phyloP scores from a whole-genome alignment of 2,329 filamentous ascomycete genomes.

The Fusarium zealandicum region DNA sequence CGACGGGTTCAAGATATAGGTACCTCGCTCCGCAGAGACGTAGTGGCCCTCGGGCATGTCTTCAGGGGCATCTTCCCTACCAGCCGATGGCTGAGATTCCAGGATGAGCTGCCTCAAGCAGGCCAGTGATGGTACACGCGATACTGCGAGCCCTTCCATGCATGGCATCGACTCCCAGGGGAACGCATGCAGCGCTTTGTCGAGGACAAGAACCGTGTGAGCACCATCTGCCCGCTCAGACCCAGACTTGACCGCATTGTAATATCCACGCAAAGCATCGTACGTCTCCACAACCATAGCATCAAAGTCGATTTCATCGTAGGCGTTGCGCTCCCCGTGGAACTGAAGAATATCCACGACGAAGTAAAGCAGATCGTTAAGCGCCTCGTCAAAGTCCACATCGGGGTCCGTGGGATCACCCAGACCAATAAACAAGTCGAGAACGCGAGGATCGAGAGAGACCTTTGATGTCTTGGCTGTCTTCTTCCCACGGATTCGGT shows the following conservation, averaged over 20 bases:
- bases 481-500: slow-evolving; percentile 65
- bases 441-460: slow-evolving; percentile 66
- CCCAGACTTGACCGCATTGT: slow-evolving; percentile 57
- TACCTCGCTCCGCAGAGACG: slow-evolving; percentile 63
- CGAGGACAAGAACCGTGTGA: slow-evolving; percentile 88
- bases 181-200: slow-evolving; percentile 89
- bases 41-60: slow-evolving; percentile 55
- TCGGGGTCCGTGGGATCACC: slow-evolving; percentile 74
- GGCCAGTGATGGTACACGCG: slow-evolving; percentile 85
- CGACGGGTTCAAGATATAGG: slow-evolving; percentile 89
- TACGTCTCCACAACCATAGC: slow-evolving; percentile 86
- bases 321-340: slow-evolving; percentile 93
- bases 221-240: slow-evolving; percentile 52
- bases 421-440: slow-evolving; percentile 89
- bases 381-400: slow-evolving; percentile 80
- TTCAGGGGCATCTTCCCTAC: slow-evolving; percentile 8
- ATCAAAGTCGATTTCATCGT: slow-evolving; percentile 97
- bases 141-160: slow-evolving; percentile 79
- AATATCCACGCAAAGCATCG: slow-evolving; percentile 83
- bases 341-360: slow-evolving; percentile 97
- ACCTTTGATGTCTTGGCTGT: slow-evolving; percentile 53
- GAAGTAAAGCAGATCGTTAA: slow-evolving; percentile 95
- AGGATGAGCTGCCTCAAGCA: slow-evolving; percentile 80
- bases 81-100: slow-evolving; percentile 48
- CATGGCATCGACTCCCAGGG: slow-evolving; percentile 97